Percentiles rank a stretch among this genome's conserved stretches.
Conservation (phyloP, 371 early-diverging fungal genomes). For the Mucor plumbeus region DNA sequence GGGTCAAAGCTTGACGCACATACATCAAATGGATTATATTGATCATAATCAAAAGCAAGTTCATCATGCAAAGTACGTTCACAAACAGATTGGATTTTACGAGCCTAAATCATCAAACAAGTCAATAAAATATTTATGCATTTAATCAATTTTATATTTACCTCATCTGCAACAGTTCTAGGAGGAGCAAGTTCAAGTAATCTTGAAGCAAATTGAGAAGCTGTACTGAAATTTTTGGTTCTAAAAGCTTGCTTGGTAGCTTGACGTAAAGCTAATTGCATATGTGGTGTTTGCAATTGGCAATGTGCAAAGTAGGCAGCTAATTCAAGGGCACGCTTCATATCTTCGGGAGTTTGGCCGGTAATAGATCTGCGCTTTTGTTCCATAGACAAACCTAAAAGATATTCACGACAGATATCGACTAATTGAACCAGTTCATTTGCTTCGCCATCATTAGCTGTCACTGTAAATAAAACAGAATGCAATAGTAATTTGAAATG, state of each 20-base stretch:
- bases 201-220: conserved; percentile 84
- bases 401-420: conserved; percentile 87
- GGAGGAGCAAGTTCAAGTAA: conserved; percentile 88
- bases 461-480: conserved; percentile 71
- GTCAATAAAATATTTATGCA: background rate
- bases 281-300: conserved; percentile 85
- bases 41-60: conserved; percentile 88
- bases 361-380: conserved; percentile 68
- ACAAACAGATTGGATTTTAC: conserved; percentile 69
- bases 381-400: conserved; percentile 87
- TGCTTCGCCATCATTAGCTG: conserved; percentile 59
- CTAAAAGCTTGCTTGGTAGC: conserved; percentile 87
- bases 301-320: conserved; percentile 95
- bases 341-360: conserved; percentile 52
- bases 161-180: conserved; percentile 75
- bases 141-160: conserved; percentile 21
- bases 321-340: conserved; percentile 82
- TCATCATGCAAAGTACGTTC: conserved; percentile 74
- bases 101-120: conserved; percentile 58
- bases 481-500: conserved; percentile 80
- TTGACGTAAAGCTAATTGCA: conserved; percentile 79
- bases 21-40: conserved; percentile 89
- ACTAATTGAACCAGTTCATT: conserved; percentile 82
- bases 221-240: conserved; percentile 80
- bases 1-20: conserved; percentile 84